Evolutionary conservation across 345 rosid species (phyloP).

Genomic region (Moricandia arvensis): DNA sequence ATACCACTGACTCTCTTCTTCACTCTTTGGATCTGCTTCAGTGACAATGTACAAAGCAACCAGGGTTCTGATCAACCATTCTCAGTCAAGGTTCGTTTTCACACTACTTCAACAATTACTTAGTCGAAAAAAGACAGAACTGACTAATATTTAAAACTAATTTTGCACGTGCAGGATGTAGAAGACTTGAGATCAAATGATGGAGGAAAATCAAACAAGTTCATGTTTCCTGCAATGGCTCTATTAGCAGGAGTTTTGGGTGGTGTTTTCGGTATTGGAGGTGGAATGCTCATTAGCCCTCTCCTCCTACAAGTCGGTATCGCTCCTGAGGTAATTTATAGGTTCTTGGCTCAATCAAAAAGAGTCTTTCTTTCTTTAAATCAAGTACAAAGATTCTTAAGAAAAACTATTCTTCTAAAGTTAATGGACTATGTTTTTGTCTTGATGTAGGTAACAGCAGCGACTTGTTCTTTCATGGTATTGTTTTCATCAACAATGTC

Average conservation of each 20-base stretch:
- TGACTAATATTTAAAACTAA: not conserved
- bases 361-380: not conserved
- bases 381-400: not conserved
- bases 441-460: conserved; percentile 84
- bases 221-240: conserved; percentile 68
- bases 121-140: not conserved
- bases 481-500: conserved; percentile 39
- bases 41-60: conserved; percentile 36
- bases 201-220: conserved; percentile 37
- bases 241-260: conserved; percentile 76
- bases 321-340: conserved; percentile 58
- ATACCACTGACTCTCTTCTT: conserved; percentile 72
- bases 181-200: conserved; percentile 34
- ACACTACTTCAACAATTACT: not conserved
- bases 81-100: conserved; percentile 17
- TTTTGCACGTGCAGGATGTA: conserved; percentile 32
- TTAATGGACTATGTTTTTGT: conserved; percentile 31
- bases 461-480: conserved; percentile 41
- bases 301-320: conserved; percentile 84
- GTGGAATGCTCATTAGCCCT: conserved; percentile 88
- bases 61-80: conserved; percentile 39
- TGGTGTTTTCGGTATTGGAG: conserved; percentile 90
- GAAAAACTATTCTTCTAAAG: not conserved
- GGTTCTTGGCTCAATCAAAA: not conserved
- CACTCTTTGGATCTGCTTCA: conserved; percentile 60